Conservation (phyloP, 345 rosid genomes). For the Firmiana major region DNA sequence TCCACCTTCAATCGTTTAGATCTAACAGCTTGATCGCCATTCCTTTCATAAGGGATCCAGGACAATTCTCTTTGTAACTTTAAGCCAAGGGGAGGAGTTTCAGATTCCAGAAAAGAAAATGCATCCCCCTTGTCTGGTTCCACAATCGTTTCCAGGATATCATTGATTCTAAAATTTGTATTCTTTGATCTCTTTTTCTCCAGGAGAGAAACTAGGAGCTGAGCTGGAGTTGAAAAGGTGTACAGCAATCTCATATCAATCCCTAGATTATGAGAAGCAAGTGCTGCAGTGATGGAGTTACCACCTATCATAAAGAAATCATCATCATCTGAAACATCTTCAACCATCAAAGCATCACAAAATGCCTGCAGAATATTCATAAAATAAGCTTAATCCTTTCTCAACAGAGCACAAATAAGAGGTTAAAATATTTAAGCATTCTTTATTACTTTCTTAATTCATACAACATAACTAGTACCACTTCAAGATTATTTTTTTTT, state of each 20-base stretch:
- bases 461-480: neutral
- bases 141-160: slow-evolving; percentile 25
- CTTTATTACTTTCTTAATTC: neutral
- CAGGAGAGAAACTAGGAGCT: slow-evolving; percentile 51
- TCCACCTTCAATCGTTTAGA: slow-evolving; percentile 55
- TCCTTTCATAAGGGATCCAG: slow-evolving; percentile 21
- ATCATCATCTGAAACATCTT: slow-evolving; percentile 61
- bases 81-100: slow-evolving; percentile 20
- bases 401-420: neutral
- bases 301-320: slow-evolving; percentile 91
- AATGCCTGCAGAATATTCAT: slow-evolving; percentile 55
- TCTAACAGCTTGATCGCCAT: slow-evolving; percentile 17
- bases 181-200: slow-evolving; percentile 31
- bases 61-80: slow-evolving; percentile 22
- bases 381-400: neutral
- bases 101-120: slow-evolving; percentile 26
- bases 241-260: slow-evolving; percentile 78
- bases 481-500: neutral
- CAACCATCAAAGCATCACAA: slow-evolving; percentile 63
- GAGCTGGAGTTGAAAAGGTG: slow-evolving; percentile 60
- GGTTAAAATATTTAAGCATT: neutral
- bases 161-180: slow-evolving; percentile 23
- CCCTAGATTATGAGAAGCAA: slow-evolving; percentile 73
- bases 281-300: slow-evolving; percentile 84
- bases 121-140: slow-evolving; percentile 28